Evolutionary conservation across 106 monocot genomes (phyloP), one percentile per base, ranked within the genome.

Genomic region (Amphibolis antarctica): DNA sequence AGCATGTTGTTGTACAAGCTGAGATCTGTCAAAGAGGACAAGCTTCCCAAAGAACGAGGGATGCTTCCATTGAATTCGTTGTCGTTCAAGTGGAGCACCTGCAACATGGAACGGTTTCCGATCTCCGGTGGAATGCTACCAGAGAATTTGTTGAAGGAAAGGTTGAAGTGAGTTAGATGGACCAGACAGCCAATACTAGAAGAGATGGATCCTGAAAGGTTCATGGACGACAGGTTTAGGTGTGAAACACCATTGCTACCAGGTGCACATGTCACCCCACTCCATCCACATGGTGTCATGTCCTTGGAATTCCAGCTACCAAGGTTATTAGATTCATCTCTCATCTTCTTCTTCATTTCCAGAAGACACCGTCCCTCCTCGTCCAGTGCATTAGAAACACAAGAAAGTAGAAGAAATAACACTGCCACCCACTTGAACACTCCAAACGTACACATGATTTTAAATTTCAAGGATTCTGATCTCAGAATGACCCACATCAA

Each of bases 1-100:
- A 96, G 73, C 73, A 46, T 75, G 74, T 96, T 96, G 23, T 96
- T 86, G 62, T 89, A 89, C 11, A 96, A 31, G 68, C 86, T 89
- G 25, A 74, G 80, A 0, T n/a, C 31, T 44, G 59, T 62, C 79
- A 96, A 67, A 5, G 53, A 73, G 5, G 69, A 25, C 17, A 96
- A 75, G 4, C 74, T 78, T 23, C 94, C 89, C 6, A 96, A 15
- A 55, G 84, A 81, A 22, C 66, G 50, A 18, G 94, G 86, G 43
- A 96, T 89, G 28, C 48, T 58, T 26, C 86, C 84, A 59, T 78
- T 78, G 61, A 96, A 84, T 11, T 78, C 66, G 51, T 96, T 96
- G 74, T 89, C 78, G 65, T 82, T 70, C n/a, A 96, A 69, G 55
- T 57, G 69, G 19, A 96, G 80, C 29, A 12, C 21, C 66, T 74